A percentile compares a stretch with the other conserved stretches of the same genome.
Evolutionary conservation across 1,284 basidiomycete genomes (phyloP).

Genomic region (Tylopilus sp.): DNA sequence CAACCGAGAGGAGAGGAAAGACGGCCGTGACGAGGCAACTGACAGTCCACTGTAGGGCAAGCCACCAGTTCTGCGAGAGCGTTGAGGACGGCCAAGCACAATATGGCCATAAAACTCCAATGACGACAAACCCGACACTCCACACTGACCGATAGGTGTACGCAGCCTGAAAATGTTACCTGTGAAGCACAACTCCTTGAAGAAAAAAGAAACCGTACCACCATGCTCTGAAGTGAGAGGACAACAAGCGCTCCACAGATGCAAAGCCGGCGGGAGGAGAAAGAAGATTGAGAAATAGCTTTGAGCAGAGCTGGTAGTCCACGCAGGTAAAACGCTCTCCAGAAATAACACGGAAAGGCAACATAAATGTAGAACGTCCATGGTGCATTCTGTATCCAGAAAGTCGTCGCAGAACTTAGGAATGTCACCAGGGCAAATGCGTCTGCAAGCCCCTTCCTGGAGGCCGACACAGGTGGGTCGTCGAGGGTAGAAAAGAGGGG

Average conservation of each 20-base stretch:
- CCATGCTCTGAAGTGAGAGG: constrained; percentile 62
- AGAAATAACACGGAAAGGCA: constrained; percentile 75
- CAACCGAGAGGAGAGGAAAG: constrained; percentile 72
- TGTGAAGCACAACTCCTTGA: background rate
- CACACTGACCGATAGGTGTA: constrained; percentile 72
- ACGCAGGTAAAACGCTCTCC: constrained; percentile 48
- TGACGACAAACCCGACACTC: constrained; percentile 62
- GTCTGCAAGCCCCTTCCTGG: constrained; percentile 8
- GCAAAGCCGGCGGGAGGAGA: constrained; percentile 22
- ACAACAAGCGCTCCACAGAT: constrained; percentile 36
- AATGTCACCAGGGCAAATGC: constrained; percentile 35
- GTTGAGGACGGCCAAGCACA: constrained; percentile 42
- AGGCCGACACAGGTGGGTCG: background rate
- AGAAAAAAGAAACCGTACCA: constrained; percentile 44
- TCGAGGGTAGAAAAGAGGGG: constrained; percentile 41
- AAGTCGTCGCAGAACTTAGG: constrained; percentile 45
- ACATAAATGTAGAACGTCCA: constrained; percentile 78
- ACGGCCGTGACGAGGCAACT: constrained; percentile 56
- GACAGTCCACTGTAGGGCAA: constrained; percentile 46
- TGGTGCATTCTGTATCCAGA: constrained; percentile 63
- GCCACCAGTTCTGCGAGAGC: constrained; percentile 28
- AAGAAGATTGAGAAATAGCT: constrained; percentile 20
- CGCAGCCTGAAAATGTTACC: constrained; percentile 47
- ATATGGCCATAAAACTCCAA: constrained; percentile 70
- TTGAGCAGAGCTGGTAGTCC: constrained; percentile 28